Conservation (phyloP, 257 asterid genomes). For the Petunia axillaris region DNA sequence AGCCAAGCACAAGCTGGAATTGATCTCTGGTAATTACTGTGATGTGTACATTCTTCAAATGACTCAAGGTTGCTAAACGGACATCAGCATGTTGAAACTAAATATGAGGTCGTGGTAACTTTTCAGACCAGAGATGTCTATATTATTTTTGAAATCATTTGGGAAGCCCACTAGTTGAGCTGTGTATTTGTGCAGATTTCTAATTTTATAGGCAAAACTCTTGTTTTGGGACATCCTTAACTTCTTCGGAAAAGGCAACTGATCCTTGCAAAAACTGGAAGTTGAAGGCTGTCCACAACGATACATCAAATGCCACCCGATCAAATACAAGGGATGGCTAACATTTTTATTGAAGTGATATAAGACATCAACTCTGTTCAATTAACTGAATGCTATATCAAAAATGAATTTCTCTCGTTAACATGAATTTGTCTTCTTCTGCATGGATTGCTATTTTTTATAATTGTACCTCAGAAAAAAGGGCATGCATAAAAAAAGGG, state of each 20-base stretch:
- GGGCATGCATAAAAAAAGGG: background rate
- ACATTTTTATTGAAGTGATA: background rate
- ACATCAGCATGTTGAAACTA: background rate
- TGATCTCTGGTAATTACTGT: too few relatives aligned
- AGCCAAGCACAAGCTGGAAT: background rate
- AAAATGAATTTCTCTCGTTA: background rate
- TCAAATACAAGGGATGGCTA: background rate
- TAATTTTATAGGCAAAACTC: background rate
- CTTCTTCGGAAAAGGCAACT: background rate
- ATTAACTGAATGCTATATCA: background rate
- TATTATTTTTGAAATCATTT: background rate
- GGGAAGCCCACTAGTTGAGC: constrained; percentile 5
- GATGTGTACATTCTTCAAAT: too few relatives aligned
- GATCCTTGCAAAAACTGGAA: background rate
- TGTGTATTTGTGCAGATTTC: background rate
- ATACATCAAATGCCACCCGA: background rate
- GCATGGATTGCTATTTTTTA: background rate
- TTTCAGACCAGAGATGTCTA: background rate
- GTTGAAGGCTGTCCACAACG: background rate
- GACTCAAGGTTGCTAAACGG: too few relatives aligned
- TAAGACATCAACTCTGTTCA: background rate
- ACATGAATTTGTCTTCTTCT: background rate
- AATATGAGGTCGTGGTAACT: background rate
- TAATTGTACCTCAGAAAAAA: background rate
- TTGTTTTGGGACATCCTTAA: background rate